Evolutionary conservation across 2,329 filamentous ascomycete genomes (phyloP), one percentile per base, ranked within the genome.

Genomic region (Acrodontium crateriforme): DNA sequence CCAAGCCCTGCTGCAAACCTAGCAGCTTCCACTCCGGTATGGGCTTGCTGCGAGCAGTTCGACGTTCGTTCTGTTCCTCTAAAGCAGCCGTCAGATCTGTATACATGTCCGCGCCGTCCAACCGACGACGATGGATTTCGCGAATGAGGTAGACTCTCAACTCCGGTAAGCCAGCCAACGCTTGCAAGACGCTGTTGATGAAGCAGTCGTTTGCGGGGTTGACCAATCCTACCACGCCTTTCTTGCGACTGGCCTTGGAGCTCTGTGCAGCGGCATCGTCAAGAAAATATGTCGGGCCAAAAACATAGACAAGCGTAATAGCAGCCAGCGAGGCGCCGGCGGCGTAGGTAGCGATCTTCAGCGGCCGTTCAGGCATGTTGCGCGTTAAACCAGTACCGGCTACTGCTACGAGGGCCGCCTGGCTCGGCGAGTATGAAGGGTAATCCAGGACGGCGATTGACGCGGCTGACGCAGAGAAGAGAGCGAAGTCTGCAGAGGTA

Each of bases 161-260:
- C 52, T 95, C 84, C 27, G 79, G 80, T 17, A 95, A 64, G 3
- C 89, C 89, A 9, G 89, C 87, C 23, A 98, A 67, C 6, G 83
- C 84, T 60, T 98, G 89, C 18, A 98, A 70, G 12, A 93, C 79
- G 14, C 84, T 93, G 57, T 98, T 98, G 62, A 95, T 94, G 45
- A 63, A 65, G 53, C 62, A 66, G 46, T 66, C 89, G 56, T 98
- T 98, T 42, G 87, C 89, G 6, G 82, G 75, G 55, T 98, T 98
- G 29, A 67, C 65, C 31, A 95, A 67, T 20, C 89, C 89, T 30
- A 95, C 84, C 23, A 91, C 81, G 34, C 81, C 80, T 50, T 82
- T 87, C 56, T 84, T 89, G 43, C 80, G 74, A 37, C 60, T 59
- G 33, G 67, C 69, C 36, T 54, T 59, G 30, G 68, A 70, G 36